These are phyloP conservation scores for Dothideomycetes sp. DNA, from an alignment of 2,329 filamentous ascomycete species.

Conservation along the genomic window DNA sequence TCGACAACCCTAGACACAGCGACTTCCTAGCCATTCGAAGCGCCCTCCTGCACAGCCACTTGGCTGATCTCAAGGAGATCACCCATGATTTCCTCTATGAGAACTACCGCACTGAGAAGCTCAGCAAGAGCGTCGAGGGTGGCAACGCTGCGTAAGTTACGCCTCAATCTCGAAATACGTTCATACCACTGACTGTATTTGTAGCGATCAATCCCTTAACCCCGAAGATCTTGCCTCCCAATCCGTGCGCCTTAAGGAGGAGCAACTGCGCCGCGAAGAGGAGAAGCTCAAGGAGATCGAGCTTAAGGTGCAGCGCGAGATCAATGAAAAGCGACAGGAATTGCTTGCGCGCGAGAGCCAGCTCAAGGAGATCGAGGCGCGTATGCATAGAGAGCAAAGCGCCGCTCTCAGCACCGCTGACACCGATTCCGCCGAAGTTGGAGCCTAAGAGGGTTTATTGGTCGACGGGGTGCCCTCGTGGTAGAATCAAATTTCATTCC, in stretches of 20 bases:
- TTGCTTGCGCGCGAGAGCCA: slow-evolving; percentile 94
- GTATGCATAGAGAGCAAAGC: slow-evolving; percentile 62
- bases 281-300: slow-evolving; percentile 99
- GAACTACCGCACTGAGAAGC: slow-evolving; percentile 99
- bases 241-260: slow-evolving; percentile 97
- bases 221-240: slow-evolving; percentile 94
- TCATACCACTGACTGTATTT: slow-evolving; percentile 16
- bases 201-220: slow-evolving; percentile 79
- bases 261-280: slow-evolving; percentile 96
- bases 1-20: slow-evolving; percentile 97
- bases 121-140: slow-evolving; percentile 97
- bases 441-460: slow-evolving; percentile 6
- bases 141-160: slow-evolving; percentile 71
- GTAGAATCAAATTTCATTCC: too few relatives aligned
- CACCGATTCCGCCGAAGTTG: slow-evolving; percentile 12
- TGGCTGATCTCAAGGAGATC: slow-evolving; percentile 98
- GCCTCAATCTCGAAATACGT: background rate
- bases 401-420: slow-evolving; percentile 11
- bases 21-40: slow-evolving; percentile 97
- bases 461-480: too few relatives aligned
- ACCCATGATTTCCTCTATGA: slow-evolving; percentile 99
- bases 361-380: slow-evolving; percentile 95
- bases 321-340: slow-evolving; percentile 99
- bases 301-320: slow-evolving; percentile 98
- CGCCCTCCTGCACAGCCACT: slow-evolving; percentile 90